phyloP scores from a whole-genome alignment of 2,329 filamentous ascomycete genomes.

The Rhynchosporium agropyri region DNA sequence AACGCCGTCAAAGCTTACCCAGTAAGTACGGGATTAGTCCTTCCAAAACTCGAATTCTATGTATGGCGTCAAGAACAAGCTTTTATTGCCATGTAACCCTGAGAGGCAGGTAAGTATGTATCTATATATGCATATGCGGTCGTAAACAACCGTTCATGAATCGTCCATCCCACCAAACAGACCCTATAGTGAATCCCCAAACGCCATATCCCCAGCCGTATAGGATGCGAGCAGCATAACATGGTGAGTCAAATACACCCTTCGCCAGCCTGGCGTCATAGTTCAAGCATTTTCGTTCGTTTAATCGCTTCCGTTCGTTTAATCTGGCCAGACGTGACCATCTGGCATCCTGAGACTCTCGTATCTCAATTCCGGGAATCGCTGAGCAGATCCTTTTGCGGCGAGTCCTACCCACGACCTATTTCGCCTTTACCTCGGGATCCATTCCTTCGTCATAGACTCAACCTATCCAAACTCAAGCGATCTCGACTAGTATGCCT shows the following conservation, averaged over 20 bases:
- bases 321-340: too few relatives aligned
- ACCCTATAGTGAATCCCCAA: background rate
- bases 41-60: background rate
- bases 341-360: background rate
- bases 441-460: constrained; percentile 55
- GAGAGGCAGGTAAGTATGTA: constrained; percentile 1
- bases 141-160: background rate
- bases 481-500: constrained; percentile 73
- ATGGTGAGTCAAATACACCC: background rate
- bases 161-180: background rate
- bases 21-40: too few relatives aligned
- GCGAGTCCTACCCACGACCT: too few relatives aligned
- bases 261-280: background rate
- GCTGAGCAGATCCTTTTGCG: too few relatives aligned
- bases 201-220: constrained; percentile 12
- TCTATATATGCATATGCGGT: constrained; percentile 3
- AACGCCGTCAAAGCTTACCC: too few relatives aligned
- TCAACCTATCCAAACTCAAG: constrained; percentile 73
- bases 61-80: constrained; percentile 3
- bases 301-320: background rate
- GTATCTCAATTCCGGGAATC: background rate
- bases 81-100: constrained; percentile 11
- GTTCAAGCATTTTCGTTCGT: background rate
- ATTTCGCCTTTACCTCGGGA: background rate
- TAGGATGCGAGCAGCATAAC: constrained; percentile 7